Base-by-base conservation (phyloP, 2,329 filamentous ascomycete species). In the Aspergillus sp. region DNA sequence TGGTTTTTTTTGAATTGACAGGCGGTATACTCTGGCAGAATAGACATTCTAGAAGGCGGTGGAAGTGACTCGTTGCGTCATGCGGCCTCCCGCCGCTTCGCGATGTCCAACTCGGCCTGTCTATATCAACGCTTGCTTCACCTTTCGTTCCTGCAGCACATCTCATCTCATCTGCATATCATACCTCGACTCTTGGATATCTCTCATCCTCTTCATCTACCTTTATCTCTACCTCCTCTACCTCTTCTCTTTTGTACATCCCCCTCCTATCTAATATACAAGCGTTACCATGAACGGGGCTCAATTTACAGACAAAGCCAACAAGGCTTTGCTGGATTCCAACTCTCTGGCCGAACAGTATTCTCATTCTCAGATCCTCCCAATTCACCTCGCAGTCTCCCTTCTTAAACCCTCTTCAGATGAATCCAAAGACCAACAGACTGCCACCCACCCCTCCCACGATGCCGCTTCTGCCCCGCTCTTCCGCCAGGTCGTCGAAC, bases 401-500 rank as follows among this genome's bases (percentile, higher is more conserved):
- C 61, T 75, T 7, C 66, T 75, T 43, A 71, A 73, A 43, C 72
- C 72, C n/a, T 58, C 67, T 12, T 46, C 56, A 31, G 70, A 73
- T 45, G 80, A 77, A 55, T 89, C 86, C 56, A 90, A 88, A 66
- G 87, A 93, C 64, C 87, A 89, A 67, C 88, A 88, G 70, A 74
- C 71, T 52, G 72, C 69, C 37, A 66, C 72, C 39, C 89, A 91
- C 61, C 76, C 77, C 5, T 81, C 85, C 27, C 78, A 86, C 42
- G 77, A 81, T 31, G 73, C 77, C 28, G 70, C 81, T 26, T 72
- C 77, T 12, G 73, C 76, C 54, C 88, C 90, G n/a, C 81, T 98
- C 42, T 94, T 97, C 75, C 83, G 88, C 54, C 93, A 98, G 70
- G 91, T 96, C 45, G 77, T 98, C 49, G 91, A 98, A 70, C 83